These are phyloP conservation scores for Rhynchosporium agropyri DNA, from an alignment of 2,329 filamentous ascomycete species.

Conservation along the genomic window DNA sequence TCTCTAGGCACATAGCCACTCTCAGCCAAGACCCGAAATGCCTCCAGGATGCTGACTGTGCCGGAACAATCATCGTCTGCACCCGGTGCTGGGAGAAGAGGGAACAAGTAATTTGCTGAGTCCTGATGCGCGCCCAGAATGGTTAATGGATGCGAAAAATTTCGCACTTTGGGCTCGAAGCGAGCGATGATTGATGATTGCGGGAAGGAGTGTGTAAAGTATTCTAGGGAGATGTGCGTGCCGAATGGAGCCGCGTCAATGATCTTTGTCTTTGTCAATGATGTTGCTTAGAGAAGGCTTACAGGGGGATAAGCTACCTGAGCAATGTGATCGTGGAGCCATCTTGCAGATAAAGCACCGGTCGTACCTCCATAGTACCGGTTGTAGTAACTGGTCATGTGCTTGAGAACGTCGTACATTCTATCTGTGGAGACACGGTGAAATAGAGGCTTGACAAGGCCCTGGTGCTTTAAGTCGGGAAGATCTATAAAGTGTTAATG, in stretches of 20 bases:
- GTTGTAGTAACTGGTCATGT: slow-evolving; percentile 62
- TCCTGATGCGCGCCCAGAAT: slow-evolving; percentile 75
- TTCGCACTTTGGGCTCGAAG: slow-evolving; percentile 50
- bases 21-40: slow-evolving; percentile 64
- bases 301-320: slow-evolving; percentile 27
- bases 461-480: slow-evolving; percentile 9
- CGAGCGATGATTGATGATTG: slow-evolving; percentile 74
- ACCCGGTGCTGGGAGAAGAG: slow-evolving; percentile 68
- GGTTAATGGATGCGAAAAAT: slow-evolving; percentile 36
- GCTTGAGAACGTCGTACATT: slow-evolving; percentile 66
- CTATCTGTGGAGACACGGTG: slow-evolving; percentile 58
- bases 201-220: slow-evolving; percentile 68
- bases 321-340: slow-evolving; percentile 45
- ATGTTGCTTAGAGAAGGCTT: background rate
- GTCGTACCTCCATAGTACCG: slow-evolving; percentile 53
- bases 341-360: slow-evolving; percentile 43
- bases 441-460: slow-evolving; percentile 15
- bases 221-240: slow-evolving; percentile 45
- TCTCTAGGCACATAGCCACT: slow-evolving; percentile 43
- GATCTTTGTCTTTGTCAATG: slow-evolving; percentile 16
- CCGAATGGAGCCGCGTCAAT: slow-evolving; percentile 41
- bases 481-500: slow-evolving; percentile 11
- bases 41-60: slow-evolving; percentile 74
- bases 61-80: slow-evolving; percentile 75
- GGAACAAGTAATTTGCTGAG: slow-evolving; percentile 65